phyloP scores from a whole-genome alignment of 345 rosid species.

The Arabis alpina region DNA sequence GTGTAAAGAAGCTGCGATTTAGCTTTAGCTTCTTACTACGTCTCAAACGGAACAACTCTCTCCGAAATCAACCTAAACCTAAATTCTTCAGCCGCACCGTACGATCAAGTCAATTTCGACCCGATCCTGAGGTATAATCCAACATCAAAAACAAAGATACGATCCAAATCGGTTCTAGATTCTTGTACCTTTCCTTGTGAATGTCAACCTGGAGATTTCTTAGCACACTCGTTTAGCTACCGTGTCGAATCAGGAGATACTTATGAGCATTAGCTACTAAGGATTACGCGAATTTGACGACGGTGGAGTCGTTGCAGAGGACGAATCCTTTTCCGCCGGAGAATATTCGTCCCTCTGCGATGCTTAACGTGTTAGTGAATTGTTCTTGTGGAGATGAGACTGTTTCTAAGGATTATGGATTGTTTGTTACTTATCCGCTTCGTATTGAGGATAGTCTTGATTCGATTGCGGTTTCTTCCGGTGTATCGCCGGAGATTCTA shows the following conservation, averaged over 20 bases:
- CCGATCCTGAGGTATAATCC: slow-evolving; percentile 48
- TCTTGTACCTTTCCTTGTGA: slow-evolving; percentile 72
- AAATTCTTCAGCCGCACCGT: slow-evolving; percentile 29
- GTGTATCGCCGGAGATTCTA: slow-evolving; percentile 48
- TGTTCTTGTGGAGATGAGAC: slow-evolving; percentile 68
- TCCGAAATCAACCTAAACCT: slow-evolving; percentile 51
- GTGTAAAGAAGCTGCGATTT: slow-evolving; percentile 44
- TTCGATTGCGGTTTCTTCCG: slow-evolving; percentile 45
- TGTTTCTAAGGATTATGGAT: slow-evolving; percentile 58
- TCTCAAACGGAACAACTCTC: slow-evolving; percentile 47
- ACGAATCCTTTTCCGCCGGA: slow-evolving; percentile 40
- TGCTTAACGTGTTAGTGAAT: slow-evolving; percentile 63
- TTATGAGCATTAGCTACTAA: slow-evolving; percentile 41
- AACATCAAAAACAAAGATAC: slow-evolving; percentile 48
- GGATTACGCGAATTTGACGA: slow-evolving; percentile 58
- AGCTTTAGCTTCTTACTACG: slow-evolving; percentile 57
- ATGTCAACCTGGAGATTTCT: slow-evolving; percentile 56
- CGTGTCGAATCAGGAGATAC: slow-evolving; percentile 31
- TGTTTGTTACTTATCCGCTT: slow-evolving; percentile 75
- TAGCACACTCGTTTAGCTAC: slow-evolving; percentile 57
- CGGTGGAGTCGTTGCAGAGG: slow-evolving; percentile 38
- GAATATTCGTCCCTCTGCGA: slow-evolving; percentile 49
- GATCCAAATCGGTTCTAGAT: slow-evolving; percentile 36
- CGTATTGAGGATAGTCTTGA: slow-evolving; percentile 52
- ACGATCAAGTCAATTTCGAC: slow-evolving; percentile 15